These are phyloP conservation scores for Boletus edulis DNA, from an alignment of 768 basidiomycete genomes.

Conservation along the genomic window DNA sequence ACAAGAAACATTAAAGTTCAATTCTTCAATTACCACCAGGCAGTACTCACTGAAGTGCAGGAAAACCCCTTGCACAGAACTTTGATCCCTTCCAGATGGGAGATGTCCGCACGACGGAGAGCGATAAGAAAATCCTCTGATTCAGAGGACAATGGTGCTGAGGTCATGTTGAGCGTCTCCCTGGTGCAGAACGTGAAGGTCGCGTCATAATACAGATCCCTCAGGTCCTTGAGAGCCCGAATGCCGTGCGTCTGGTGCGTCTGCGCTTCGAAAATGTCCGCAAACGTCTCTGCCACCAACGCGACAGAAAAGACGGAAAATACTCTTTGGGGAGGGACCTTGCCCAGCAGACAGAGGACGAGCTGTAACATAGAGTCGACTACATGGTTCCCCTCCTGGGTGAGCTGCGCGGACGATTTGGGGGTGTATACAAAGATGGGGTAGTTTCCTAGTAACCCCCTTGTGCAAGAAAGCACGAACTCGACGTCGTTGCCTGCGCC, in stretches of 20 bases:
- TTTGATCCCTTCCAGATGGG: constrained; percentile 38
- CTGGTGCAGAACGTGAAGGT: constrained; percentile 54
- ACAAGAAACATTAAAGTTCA: background rate
- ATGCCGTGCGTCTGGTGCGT: constrained; percentile 2
- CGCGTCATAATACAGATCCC: constrained; percentile 59
- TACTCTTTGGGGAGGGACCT: constrained; percentile 41
- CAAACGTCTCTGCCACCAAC: constrained; percentile 44
- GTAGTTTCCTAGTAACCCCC: constrained; percentile 53
- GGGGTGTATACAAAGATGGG: constrained; percentile 64
- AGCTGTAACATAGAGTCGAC: constrained; percentile 41
- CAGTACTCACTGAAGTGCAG: constrained; percentile 47
- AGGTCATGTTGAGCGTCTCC: constrained; percentile 33
- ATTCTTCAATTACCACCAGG: background rate
- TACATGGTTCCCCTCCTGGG: constrained; percentile 19
- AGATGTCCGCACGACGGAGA: constrained; percentile 33
- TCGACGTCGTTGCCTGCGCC: constrained; percentile 8
- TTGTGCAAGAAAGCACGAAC: constrained; percentile 60
- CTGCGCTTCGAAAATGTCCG: constrained; percentile 43
- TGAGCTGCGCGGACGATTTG: constrained; percentile 39
- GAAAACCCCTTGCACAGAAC: constrained; percentile 57
- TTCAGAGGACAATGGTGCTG: background rate
- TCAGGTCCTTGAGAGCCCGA: constrained; percentile 34
- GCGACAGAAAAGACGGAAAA: constrained; percentile 68
- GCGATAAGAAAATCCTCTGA: constrained; percentile 19
- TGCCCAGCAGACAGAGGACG: constrained; percentile 36